phyloP scores from a whole-genome alignment of 2,329 filamentous ascomycete genomes.

The Fusarium sp. region DNA sequence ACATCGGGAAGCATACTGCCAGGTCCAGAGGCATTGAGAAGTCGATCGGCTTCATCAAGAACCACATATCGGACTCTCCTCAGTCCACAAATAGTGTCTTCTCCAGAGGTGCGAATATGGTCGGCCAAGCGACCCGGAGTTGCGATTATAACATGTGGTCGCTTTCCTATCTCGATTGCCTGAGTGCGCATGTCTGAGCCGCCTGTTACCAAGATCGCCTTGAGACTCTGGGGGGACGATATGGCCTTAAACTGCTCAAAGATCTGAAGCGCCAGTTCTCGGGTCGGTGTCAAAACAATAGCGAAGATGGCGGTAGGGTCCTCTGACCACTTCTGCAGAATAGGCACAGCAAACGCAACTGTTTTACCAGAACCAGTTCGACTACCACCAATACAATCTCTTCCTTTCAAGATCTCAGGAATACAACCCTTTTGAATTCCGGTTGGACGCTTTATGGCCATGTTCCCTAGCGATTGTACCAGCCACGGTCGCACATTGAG shows the following conservation, averaged over 20 bases:
- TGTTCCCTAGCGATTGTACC: constrained; percentile 79
- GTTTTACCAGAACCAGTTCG: constrained; percentile 98
- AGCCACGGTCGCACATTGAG: constrained; percentile 89
- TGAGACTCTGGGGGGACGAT: constrained; percentile 87
- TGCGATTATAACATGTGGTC: constrained; percentile 93
- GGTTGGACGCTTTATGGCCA: constrained; percentile 90
- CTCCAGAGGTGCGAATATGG: constrained; percentile 91
- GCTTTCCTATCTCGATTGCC: constrained; percentile 83
- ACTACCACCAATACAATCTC: constrained; percentile 95
- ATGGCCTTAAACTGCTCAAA: constrained; percentile 97
- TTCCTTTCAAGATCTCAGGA: constrained; percentile 89
- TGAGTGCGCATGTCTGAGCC: constrained; percentile 94
- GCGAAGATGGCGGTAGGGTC: constrained; percentile 94
- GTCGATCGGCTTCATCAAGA: constrained; percentile 93
- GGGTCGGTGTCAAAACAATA: constrained; percentile 89
- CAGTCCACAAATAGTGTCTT: constrained; percentile 89
- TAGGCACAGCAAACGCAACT: constrained; percentile 93
- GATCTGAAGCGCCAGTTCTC: constrained; percentile 94
- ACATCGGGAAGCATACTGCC: constrained; percentile 97
- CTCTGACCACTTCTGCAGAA: constrained; percentile 92
- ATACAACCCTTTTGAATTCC: constrained; percentile 95
- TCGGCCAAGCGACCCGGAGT: constrained; percentile 94
- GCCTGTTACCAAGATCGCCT: constrained; percentile 90
- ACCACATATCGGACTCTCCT: constrained; percentile 87
- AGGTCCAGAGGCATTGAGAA: constrained; percentile 79